Conservation (phyloP, 139 green algal genomes). For the Asterochloris erici region DNA sequence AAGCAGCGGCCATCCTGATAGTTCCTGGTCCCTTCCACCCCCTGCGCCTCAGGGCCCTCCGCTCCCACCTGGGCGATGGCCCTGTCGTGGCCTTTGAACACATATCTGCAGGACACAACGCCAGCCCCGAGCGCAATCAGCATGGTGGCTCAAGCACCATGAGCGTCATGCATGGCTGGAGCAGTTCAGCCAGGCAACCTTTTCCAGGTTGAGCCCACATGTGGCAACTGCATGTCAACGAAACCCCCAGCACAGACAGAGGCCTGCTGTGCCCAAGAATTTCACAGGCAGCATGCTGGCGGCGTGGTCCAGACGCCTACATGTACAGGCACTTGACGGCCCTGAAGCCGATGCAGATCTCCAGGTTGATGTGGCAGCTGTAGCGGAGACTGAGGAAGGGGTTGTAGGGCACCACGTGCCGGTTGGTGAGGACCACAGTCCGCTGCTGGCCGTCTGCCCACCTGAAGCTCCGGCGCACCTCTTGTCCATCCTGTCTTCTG, state of each 20-base stretch:
- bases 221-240: too few species aligned
- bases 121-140: too few species aligned
- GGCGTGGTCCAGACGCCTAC: too few species aligned
- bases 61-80: neutral
- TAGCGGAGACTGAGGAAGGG: constrained; percentile 20
- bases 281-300: too few species aligned
- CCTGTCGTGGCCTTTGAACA: constrained; percentile 33
- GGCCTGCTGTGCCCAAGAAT: too few species aligned
- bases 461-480: neutral
- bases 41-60: neutral
- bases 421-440: constrained; percentile 20
- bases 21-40: neutral
- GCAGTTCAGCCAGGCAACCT: too few species aligned
- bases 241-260: too few species aligned
- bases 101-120: too few species aligned
- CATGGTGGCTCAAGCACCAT: too few species aligned
- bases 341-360: constrained; percentile 16
- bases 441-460: neutral
- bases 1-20: neutral
- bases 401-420: constrained; percentile 34
- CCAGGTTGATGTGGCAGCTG: constrained; percentile 35
- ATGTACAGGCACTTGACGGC: constrained; percentile 36
- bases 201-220: too few species aligned
- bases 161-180: too few species aligned
- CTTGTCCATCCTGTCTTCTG: neutral